Conservation (phyloP, 2,329 filamentous ascomycete genomes). For the Fusarium newnesense region DNA sequence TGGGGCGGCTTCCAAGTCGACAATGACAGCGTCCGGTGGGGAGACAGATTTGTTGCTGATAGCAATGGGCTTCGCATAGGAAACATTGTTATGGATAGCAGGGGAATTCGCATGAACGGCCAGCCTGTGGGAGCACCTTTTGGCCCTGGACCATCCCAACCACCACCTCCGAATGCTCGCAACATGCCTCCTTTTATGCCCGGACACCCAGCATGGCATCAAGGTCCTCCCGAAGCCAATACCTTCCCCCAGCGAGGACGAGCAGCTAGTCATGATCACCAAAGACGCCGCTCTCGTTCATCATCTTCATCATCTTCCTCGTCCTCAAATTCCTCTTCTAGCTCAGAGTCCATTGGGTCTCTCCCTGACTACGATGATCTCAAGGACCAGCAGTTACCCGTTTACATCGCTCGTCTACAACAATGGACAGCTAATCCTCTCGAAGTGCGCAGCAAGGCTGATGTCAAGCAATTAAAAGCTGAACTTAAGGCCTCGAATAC, state of each 20-base stretch:
- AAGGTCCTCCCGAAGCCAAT: constrained; percentile 7
- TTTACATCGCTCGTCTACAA: constrained; percentile 56
- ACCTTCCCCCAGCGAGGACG: constrained; percentile 22
- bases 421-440: constrained; percentile 63
- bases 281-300: constrained; percentile 44
- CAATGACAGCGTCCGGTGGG: constrained; percentile 56
- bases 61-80: constrained; percentile 59
- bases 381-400: constrained; percentile 58
- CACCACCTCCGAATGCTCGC: neutral
- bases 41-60: constrained; percentile 56
- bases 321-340: constrained; percentile 46
- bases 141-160: neutral
- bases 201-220: constrained; percentile 6
- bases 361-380: constrained; percentile 65
- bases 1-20: constrained; percentile 54
- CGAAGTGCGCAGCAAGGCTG: constrained; percentile 58
- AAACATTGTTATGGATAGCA: constrained; percentile 54
- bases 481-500: constrained; percentile 56
- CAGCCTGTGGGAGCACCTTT: neutral
- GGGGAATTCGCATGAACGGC: constrained; percentile 48
- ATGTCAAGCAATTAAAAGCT: constrained; percentile 54
- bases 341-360: constrained; percentile 58
- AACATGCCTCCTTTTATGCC: constrained; percentile 3
- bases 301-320: constrained; percentile 50
- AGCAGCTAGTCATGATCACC: constrained; percentile 15